Percentiles rank a stretch among this genome's conserved stretches.
phyloP scores from a whole-genome alignment of 495 filamentous ascomycete species.

The Aspergillus incahuasiensis region DNA sequence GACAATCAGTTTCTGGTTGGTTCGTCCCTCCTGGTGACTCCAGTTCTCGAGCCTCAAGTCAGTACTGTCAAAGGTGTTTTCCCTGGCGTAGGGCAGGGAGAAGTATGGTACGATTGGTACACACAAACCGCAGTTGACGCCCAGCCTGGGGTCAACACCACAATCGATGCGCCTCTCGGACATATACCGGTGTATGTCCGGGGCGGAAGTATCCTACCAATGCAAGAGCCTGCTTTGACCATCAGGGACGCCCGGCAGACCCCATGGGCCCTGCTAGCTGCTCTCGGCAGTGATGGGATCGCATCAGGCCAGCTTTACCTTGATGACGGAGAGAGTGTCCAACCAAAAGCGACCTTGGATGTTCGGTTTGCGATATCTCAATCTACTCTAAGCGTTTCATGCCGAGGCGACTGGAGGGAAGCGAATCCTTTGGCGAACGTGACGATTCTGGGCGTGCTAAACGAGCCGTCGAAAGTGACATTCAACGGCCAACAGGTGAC shows the following conservation, averaged over 20 bases:
- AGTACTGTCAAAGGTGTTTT: constrained; percentile 69
- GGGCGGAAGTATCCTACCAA: constrained; percentile 64
- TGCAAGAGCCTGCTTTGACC: constrained; percentile 68
- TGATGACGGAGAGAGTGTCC: constrained; percentile 76
- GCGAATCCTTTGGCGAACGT: constrained; percentile 59
- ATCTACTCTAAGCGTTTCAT: constrained; percentile 41
- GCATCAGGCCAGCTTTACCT: constrained; percentile 70
- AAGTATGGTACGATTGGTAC: constrained; percentile 85
- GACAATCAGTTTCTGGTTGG: constrained; percentile 80
- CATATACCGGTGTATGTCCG: constrained; percentile 76
- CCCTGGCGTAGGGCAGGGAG: constrained; percentile 59
- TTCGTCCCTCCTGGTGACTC: constrained; percentile 62
- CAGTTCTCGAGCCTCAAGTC: constrained; percentile 64
- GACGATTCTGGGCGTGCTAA: constrained; percentile 59
- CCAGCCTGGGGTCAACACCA: constrained; percentile 59
- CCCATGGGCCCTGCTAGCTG: constrained; percentile 66
- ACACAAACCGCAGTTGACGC: constrained; percentile 51
- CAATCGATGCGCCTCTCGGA: constrained; percentile 67
- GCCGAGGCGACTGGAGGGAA: constrained; percentile 54
- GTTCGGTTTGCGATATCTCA: constrained; percentile 52
- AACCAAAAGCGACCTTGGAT: constrained; percentile 50
- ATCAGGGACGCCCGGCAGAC: constrained; percentile 60
- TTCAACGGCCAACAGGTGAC: constrained; percentile 47
- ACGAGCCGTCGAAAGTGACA: constrained; percentile 38
- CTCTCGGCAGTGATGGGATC: constrained; percentile 49